These are phyloP conservation scores for Nissolia schottii DNA, from an alignment of 306 rosid genomes.

Conservation along the genomic window DNA sequence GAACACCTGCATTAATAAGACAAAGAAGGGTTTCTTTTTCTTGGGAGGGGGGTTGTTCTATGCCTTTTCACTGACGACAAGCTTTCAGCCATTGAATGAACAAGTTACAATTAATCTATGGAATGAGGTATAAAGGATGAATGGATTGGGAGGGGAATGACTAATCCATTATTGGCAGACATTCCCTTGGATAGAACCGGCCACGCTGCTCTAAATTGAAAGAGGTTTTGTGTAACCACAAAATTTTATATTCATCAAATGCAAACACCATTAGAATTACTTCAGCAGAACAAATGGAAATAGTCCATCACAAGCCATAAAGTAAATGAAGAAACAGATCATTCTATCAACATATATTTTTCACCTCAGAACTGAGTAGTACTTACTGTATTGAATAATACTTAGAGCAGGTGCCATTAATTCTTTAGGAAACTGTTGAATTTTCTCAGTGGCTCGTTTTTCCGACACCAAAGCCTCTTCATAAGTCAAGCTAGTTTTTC, in stretches of 20 bases:
- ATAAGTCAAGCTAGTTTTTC: constrained; percentile 79
- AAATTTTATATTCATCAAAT: not conserved
- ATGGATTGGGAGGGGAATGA: too few relatives aligned
- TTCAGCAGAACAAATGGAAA: constrained; percentile 6
- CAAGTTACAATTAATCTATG: too few relatives aligned
- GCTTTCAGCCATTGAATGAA: too few relatives aligned
- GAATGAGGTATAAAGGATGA: too few relatives aligned
- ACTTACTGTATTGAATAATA: constrained; percentile 86
- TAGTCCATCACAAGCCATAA: not conserved
- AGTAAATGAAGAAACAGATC: not conserved
- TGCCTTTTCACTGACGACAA: too few relatives aligned
- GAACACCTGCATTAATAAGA: too few relatives aligned
- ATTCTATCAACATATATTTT: constrained; percentile 17
- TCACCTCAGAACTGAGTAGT: constrained; percentile 14
- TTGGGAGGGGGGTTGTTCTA: too few relatives aligned
- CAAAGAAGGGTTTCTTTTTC: too few relatives aligned
- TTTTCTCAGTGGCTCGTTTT: constrained; percentile 74
- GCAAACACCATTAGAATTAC: not conserved
- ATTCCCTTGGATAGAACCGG: too few relatives aligned
- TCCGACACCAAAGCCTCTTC: constrained; percentile 96
- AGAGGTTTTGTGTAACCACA: not conserved
- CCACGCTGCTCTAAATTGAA: too few relatives aligned
- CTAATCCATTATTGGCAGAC: too few relatives aligned
- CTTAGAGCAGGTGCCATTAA: constrained; percentile 62
- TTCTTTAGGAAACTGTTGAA: constrained; percentile 79